A percentile compares a stretch with the other conserved stretches of the same genome.
Evolutionary conservation across 164 flowering plant genomes (phyloP).

Genomic region (Aristolochia contorta): DNA sequence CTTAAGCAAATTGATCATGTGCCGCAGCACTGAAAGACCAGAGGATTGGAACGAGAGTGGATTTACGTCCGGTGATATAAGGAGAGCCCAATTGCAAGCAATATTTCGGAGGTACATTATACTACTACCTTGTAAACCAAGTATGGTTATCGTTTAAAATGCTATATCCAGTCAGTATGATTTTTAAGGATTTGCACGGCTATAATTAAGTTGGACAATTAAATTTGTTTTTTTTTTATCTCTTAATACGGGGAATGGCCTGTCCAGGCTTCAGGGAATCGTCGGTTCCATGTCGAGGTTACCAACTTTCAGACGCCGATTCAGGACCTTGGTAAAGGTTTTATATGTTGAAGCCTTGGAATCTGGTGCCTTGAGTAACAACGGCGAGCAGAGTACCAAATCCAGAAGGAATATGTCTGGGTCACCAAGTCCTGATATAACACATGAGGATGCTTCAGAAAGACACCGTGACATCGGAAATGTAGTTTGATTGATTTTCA

Average conservation of each 20-base stretch:
- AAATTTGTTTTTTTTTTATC: background rate
- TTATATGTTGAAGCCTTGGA: constrained; percentile 55
- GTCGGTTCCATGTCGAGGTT: constrained; percentile 70
- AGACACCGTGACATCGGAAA: background rate
- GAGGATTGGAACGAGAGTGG: constrained; percentile 65
- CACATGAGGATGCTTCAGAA: background rate
- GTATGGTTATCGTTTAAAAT: background rate
- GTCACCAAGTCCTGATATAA: background rate
- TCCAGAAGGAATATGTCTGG: background rate
- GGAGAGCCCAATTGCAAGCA: constrained; percentile 84
- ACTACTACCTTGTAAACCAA: background rate
- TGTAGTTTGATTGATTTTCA: background rate
- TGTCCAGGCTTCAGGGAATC: constrained; percentile 66
- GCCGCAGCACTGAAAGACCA: constrained; percentile 42
- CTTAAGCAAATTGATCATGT: constrained; percentile 44
- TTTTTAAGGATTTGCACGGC: background rate
- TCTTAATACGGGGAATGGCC: background rate
- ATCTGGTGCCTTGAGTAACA: constrained; percentile 23
- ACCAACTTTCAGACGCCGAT: constrained; percentile 81
- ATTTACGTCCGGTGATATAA: constrained; percentile 60
- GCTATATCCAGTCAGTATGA: background rate
- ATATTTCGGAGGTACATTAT: constrained; percentile 58
- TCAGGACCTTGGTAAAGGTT: constrained; percentile 50
- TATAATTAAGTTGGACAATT: background rate
- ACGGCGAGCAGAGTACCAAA: constrained; percentile 16